phyloP scores from a whole-genome alignment of 1,284 basidiomycete species.

The Marasmius fiardii region DNA sequence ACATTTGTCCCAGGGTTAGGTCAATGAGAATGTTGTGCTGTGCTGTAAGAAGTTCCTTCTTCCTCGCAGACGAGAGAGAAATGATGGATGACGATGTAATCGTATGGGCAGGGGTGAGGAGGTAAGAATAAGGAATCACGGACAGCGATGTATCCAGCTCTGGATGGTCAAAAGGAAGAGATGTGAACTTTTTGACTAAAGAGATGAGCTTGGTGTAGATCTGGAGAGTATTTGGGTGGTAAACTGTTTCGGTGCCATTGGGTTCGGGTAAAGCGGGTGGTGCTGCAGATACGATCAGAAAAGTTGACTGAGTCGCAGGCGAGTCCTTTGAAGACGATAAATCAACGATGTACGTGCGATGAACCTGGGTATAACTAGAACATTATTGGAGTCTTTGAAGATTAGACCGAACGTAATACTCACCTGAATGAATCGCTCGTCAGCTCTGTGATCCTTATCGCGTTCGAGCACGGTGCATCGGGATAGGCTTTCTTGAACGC shows the following conservation, averaged over 20 bases:
- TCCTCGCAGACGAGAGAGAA: conserved; percentile 36
- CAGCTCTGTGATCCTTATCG: conserved; percentile 1
- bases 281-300: conserved; percentile 6
- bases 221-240: conserved; percentile 10
- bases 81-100: conserved; percentile 30
- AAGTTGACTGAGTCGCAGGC: conserved; percentile 9
- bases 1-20: conserved; percentile 51
- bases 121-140: conserved; percentile 36
- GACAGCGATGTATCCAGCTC: conserved; percentile 34
- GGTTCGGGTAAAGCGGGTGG: not conserved
- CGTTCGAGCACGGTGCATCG: not conserved
- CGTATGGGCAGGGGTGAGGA: conserved; percentile 34
- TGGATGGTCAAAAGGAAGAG: conserved; percentile 35
- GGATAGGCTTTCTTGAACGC: conserved; percentile 4
- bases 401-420: not conserved
- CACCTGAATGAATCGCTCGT: conserved; percentile 8
- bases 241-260: not conserved
- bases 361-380: conserved; percentile 7
- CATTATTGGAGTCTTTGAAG: not conserved
- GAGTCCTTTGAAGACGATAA: conserved; percentile 6
- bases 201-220: conserved; percentile 8
- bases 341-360: conserved; percentile 9
- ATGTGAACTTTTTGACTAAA: conserved; percentile 22
- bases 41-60: conserved; percentile 34
- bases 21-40: conserved; percentile 47